phyloP scores from a whole-genome alignment of 345 rosid species.

The Carallia pectinifolia region DNA sequence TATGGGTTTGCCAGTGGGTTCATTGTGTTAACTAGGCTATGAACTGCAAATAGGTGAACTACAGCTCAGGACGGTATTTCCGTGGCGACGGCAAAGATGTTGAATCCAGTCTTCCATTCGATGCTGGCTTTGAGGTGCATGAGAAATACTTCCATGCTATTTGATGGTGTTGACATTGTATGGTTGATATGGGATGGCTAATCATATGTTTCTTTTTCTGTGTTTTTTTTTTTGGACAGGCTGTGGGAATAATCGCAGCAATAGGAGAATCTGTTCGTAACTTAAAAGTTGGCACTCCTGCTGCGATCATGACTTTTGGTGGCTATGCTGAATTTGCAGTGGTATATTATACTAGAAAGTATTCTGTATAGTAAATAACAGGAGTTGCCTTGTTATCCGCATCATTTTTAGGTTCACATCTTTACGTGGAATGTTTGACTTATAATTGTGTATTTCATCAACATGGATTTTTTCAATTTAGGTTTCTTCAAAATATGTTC shows the following conservation, averaged over 20 bases:
- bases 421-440: neutral
- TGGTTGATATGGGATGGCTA: constrained; percentile 1
- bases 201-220: neutral
- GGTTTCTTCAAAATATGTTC: constrained; percentile 75
- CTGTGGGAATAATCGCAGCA: constrained; percentile 86
- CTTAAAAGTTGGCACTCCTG: constrained; percentile 85
- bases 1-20: neutral
- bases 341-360: constrained; percentile 36
- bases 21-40: constrained; percentile 12
- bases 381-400: constrained; percentile 12
- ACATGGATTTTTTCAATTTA: constrained; percentile 21
- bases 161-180: constrained; percentile 18
- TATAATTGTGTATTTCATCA: constrained; percentile 1
- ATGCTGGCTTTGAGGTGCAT: constrained; percentile 93
- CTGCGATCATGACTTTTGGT: constrained; percentile 89
- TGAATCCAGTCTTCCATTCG: constrained; percentile 73
- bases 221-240: constrained; percentile 38
- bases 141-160: constrained; percentile 1
- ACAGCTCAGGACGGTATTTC: constrained; percentile 95
- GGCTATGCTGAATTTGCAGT: constrained; percentile 74
- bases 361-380: constrained; percentile 6
- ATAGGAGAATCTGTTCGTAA: constrained; percentile 70
- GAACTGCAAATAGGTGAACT: constrained; percentile 62
- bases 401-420: neutral
- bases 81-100: constrained; percentile 37